These are phyloP conservation scores for Pestalotiopsis sp. DNA, from an alignment of 2,329 filamentous ascomycete species.

Conservation along the genomic window DNA sequence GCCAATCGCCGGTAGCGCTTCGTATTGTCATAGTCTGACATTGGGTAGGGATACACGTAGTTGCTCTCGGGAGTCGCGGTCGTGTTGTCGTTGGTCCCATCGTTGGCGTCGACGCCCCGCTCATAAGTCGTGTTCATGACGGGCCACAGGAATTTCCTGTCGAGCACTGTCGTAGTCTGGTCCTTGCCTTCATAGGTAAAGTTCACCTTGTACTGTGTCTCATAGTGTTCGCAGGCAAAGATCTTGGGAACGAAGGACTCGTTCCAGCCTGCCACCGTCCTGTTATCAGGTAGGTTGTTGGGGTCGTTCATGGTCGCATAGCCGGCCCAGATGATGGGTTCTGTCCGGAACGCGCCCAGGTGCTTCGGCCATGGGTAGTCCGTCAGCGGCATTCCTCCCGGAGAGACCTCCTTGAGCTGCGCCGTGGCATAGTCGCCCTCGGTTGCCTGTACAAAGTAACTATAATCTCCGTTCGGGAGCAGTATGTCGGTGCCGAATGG, in stretches of 20 bases:
- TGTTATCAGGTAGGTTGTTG: slow-evolving; percentile 19
- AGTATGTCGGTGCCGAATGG: slow-evolving; percentile 35
- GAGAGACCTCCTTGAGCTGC: slow-evolving; percentile 29
- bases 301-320: slow-evolving; percentile 27
- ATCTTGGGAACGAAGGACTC: slow-evolving; percentile 35
- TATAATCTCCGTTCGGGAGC: slow-evolving; percentile 32
- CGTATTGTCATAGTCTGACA: slow-evolving; percentile 16
- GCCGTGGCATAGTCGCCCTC: slow-evolving; percentile 34
- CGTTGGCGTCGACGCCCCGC: slow-evolving; percentile 26
- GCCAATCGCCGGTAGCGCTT: slow-evolving; percentile 32
- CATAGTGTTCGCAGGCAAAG: slow-evolving; percentile 39
- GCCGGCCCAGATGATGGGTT: slow-evolving; percentile 42
- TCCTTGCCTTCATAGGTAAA: slow-evolving; percentile 34
- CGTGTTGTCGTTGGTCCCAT: slow-evolving; percentile 39
- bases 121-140: slow-evolving; percentile 36
- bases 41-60: slow-evolving; percentile 32
- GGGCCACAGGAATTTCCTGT: slow-evolving; percentile 26
- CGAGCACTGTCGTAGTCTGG: slow-evolving; percentile 28
- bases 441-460: slow-evolving; percentile 33
- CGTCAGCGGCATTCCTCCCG: slow-evolving; percentile 32
- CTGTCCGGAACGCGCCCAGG: slow-evolving; percentile 38
- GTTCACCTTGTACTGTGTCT: slow-evolving; percentile 34
- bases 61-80: slow-evolving; percentile 31
- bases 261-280: slow-evolving; percentile 27
- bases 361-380: slow-evolving; percentile 28